Evolutionary conservation across 1,284 basidiomycete genomes (phyloP).

Genomic region (Irpex sp.): DNA sequence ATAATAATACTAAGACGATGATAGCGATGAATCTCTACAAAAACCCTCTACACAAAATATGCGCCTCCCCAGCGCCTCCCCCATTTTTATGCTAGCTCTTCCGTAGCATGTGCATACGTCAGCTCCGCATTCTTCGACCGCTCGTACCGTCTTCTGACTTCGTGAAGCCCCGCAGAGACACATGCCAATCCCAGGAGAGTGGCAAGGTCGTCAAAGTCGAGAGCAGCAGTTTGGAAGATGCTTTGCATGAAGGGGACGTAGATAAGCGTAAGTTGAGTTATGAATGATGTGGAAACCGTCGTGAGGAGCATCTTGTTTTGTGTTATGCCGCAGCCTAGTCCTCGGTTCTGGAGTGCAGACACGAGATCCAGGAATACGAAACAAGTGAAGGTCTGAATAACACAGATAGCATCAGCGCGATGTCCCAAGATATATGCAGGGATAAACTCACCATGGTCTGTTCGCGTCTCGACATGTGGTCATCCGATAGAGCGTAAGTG

Average conservation of each 20-base stretch:
- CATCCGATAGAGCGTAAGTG: constrained; percentile 76
- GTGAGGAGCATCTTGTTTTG: constrained; percentile 87
- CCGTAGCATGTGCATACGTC: constrained; percentile 30
- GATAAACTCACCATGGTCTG: constrained; percentile 81
- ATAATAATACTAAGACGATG: background rate
- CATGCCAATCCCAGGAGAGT: constrained; percentile 70
- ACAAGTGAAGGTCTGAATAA: constrained; percentile 84
- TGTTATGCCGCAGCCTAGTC: constrained; percentile 71
- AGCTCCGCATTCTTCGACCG: constrained; percentile 36
- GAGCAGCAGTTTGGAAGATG: constrained; percentile 89
- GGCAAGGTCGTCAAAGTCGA: constrained; percentile 64
- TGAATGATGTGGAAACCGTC: constrained; percentile 80
- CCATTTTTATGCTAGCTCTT: constrained; percentile 35
- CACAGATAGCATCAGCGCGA: background rate
- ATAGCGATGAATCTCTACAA: background rate
- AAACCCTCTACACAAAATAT: too few relatives aligned
- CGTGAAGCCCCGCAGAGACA: constrained; percentile 71
- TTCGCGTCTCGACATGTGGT: constrained; percentile 76
- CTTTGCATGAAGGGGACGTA: constrained; percentile 89
- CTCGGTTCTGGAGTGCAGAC: constrained; percentile 91
- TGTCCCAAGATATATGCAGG: background rate
- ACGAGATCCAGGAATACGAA: constrained; percentile 97
- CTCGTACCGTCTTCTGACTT: constrained; percentile 78
- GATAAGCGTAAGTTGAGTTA: constrained; percentile 81
- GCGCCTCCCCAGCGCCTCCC: too few relatives aligned